A percentile compares a stretch with the other conserved stretches of the same genome.
phyloP scores from a whole-genome alignment of 1,284 basidiomycete species.

The Kwoniella shivajii region DNA sequence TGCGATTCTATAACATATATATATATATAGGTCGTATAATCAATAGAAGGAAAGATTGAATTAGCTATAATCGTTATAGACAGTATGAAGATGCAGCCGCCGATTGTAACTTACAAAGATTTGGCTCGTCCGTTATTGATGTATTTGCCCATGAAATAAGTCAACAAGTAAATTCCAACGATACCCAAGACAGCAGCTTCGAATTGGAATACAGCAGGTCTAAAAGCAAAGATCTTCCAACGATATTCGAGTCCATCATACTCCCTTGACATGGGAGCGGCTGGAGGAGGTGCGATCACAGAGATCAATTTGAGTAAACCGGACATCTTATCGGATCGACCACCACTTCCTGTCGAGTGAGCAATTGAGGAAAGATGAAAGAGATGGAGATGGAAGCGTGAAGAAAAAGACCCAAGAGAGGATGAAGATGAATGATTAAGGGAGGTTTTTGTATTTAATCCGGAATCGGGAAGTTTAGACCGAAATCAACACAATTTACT shows the following conservation, averaged over 20 bases:
- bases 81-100: not conserved
- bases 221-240: conserved; percentile 75
- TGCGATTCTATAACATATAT: conserved; percentile 18
- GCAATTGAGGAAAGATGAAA: not conserved
- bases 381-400: not conserved
- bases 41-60: too few relatives aligned
- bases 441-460: not conserved
- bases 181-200: conserved; percentile 64
- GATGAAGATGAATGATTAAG: not conserved
- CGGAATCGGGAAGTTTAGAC: not conserved
- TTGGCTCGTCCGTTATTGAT: conserved; percentile 42
- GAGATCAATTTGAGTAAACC: conserved; percentile 56
- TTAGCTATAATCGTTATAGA: not conserved
- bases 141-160: conserved; percentile 45
- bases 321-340: conserved; percentile 23
- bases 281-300: conserved; percentile 59
- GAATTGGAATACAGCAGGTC: conserved; percentile 74
- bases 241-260: conserved; percentile 67
- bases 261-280: conserved; percentile 47
- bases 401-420: not conserved
- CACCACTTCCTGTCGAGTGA: too few relatives aligned
- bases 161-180: conserved; percentile 54
- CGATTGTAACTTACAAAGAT: conserved; percentile 44
- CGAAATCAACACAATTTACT: not conserved
- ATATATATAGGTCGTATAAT: not conserved